Percentiles rank a stretch among this genome's conserved stretches.
Evolutionary conservation across 192 early-diverging fungal species (phyloP).

Genomic region (Coemansia guatemalensis): DNA sequence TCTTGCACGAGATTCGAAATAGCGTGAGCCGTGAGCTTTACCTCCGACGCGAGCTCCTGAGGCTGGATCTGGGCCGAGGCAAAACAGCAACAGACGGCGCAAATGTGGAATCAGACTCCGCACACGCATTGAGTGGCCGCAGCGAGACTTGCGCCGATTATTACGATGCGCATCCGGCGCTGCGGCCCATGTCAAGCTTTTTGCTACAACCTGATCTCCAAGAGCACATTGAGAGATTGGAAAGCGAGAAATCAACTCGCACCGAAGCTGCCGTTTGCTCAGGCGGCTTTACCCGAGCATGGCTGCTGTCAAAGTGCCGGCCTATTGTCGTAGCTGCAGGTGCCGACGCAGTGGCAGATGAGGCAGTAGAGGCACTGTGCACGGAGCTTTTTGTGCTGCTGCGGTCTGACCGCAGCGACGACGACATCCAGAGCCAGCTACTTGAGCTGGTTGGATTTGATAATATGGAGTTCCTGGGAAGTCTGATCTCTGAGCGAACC

Average conservation of each 20-base stretch:
- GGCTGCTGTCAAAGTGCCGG: conserved; percentile 34
- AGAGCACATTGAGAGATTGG: conserved; percentile 22
- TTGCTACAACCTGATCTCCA: conserved; percentile 31
- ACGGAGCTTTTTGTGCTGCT: conserved; percentile 25
- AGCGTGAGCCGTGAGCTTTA: conserved; percentile 31
- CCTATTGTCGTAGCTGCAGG: conserved; percentile 12
- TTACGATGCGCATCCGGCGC: conserved; percentile 10
- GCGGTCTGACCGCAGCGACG: conserved; percentile 35
- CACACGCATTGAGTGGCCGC: not conserved
- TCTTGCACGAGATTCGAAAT: conserved; percentile 21
- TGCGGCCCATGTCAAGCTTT: conserved; percentile 35
- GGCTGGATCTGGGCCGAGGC: not conserved
- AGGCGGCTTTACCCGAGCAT: conserved; percentile 12
- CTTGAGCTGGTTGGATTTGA: conserved; percentile 51
- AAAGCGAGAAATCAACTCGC: conserved; percentile 4
- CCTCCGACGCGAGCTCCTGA: conserved; percentile 20
- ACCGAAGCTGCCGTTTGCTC: not conserved
- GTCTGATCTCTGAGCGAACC: conserved; percentile 31
- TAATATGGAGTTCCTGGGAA: conserved; percentile 46
- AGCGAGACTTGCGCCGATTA: not conserved
- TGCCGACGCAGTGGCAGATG: conserved; percentile 10
- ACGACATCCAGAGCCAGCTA: conserved; percentile 45
- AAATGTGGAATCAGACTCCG: not conserved
- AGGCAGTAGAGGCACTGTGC: conserved; percentile 35
- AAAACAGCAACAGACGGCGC: not conserved